Conservation (phyloP, 352 stramenopile species). For the Pythium dissotocum region DNA sequence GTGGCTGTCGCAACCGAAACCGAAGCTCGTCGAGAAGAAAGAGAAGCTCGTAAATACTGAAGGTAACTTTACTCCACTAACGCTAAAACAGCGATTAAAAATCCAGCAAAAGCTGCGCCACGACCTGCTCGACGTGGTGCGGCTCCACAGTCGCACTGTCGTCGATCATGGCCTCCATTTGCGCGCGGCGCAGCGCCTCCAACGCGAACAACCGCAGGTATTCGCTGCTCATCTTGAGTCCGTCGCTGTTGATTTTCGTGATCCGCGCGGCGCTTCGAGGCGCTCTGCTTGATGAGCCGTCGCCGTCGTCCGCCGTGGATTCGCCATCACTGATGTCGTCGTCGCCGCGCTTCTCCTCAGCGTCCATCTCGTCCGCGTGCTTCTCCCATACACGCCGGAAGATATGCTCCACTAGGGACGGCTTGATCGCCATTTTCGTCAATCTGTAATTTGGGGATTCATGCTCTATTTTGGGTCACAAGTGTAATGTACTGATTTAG, state of each 20-base stretch:
- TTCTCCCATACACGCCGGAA: slow-evolving; percentile 64
- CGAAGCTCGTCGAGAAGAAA: background rate
- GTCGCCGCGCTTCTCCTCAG: slow-evolving; percentile 23
- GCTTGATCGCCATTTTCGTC: slow-evolving; percentile 43
- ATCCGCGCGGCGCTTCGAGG: slow-evolving; percentile 32
- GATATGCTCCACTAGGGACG: slow-evolving; percentile 68
- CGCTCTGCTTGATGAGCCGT: slow-evolving; percentile 22
- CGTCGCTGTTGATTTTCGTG: slow-evolving; percentile 74
- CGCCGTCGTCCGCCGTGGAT: slow-evolving; percentile 39
- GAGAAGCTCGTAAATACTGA: slow-evolving; percentile 20
- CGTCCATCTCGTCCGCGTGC: slow-evolving; percentile 29
- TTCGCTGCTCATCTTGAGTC: slow-evolving; percentile 75
- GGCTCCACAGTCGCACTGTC: slow-evolving; percentile 71
- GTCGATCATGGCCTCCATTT: slow-evolving; percentile 88
- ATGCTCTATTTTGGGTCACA: too few relatives aligned
- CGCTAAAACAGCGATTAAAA: slow-evolving; percentile 35
- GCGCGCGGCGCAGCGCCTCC: slow-evolving; percentile 71
- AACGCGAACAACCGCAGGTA: slow-evolving; percentile 77
- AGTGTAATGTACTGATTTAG: background rate
- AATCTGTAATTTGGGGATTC: background rate
- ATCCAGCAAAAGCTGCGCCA: slow-evolving; percentile 79
- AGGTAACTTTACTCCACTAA: background rate
- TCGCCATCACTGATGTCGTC: slow-evolving; percentile 52
- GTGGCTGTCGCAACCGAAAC: too few relatives aligned
- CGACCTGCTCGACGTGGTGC: slow-evolving; percentile 78